Evolutionary conservation across 768 basidiomycete species (phyloP), one percentile per base, ranked within the genome.

Genomic region (Russula foetens): DNA sequence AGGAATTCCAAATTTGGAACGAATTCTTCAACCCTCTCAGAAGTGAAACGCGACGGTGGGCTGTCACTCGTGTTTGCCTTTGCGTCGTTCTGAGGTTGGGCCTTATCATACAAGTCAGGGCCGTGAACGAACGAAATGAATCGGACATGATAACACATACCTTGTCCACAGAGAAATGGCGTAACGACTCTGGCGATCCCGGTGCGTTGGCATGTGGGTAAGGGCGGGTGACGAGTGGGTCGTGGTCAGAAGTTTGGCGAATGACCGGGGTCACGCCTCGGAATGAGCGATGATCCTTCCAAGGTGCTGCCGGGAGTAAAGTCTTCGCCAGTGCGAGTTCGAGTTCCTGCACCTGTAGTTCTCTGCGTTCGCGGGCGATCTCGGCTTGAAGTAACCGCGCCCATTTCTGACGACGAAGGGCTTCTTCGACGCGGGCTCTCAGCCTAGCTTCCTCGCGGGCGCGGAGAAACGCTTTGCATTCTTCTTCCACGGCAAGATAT

Each of bases 401-500:
- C 24, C 28, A 35, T 52, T 58, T 53, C 24, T 44, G 48, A 6
- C 52, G 52, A 8, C 48, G 56, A 12, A 53, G n/a, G 44, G 56
- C 48, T 28, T 55, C 48, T 23, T 55, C 59, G 4, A 38, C 45
- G 6, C 50, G 49, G 4, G 57, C 59, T 4, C 33, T 56, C 17
- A 31, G 6, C 9, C 23, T 19, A 21, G 49, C 60, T 24, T 54
- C 58, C 17, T 60, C 49, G 7, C 55, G 58, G 2, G 49, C 38
- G 8, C 59, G 56, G 15, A 58, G n/a, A 2, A 35, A 4, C 4
- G 24, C 33, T 9, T 44, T 33, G 45, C 63, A 65, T 41, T 66
- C 59, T 15, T 65, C 44, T 33, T 61, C 59, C 2, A 59, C 63
- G 3, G 43, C 45, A 17, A 56, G 39, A 21, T 62, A 48, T 31